These are phyloP conservation scores for Chlamydomonas incerta DNA, from an alignment of 139 green algal species.

Conservation along the genomic window DNA sequence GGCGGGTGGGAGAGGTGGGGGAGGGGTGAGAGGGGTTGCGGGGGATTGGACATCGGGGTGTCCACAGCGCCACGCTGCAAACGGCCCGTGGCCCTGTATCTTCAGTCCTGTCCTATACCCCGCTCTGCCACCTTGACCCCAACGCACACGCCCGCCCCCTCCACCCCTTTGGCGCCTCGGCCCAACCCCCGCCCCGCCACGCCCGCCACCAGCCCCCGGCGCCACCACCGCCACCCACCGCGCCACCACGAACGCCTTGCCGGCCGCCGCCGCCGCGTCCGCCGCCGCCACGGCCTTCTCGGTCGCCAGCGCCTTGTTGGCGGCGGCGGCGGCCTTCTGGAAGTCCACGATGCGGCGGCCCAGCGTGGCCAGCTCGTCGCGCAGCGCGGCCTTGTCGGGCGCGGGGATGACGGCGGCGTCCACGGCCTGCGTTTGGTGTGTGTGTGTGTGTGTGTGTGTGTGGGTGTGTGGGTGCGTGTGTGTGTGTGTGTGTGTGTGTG, in stretches of 20 bases:
- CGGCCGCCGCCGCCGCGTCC: slow-evolving; percentile 52
- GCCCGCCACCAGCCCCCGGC: too few relatives aligned
- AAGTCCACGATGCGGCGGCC: slow-evolving; percentile 77
- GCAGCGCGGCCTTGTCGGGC: slow-evolving; percentile 78
- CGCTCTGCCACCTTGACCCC: too few relatives aligned
- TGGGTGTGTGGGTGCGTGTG: too few relatives aligned
- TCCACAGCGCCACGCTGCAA: neutral
- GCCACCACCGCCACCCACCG: neutral
- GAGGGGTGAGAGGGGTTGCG: neutral
- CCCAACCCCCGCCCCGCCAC: too few relatives aligned
- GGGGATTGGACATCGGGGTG: neutral
- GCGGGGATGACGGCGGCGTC: slow-evolving; percentile 80
- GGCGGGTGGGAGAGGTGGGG: neutral
- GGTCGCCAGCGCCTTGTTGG: slow-evolving; percentile 70
- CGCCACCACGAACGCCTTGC: slow-evolving; percentile 54
- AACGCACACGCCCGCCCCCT: too few relatives aligned
- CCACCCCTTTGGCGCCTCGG: too few relatives aligned
- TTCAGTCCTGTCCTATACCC: too few relatives aligned
- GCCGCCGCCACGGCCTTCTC: slow-evolving; percentile 55
- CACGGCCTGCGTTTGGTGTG: slow-evolving; percentile 57
- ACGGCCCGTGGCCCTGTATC: too few relatives aligned
- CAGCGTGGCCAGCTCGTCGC: slow-evolving; percentile 72
- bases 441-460: too few relatives aligned
- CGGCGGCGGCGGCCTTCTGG: slow-evolving; percentile 80
- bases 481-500: too few relatives aligned